Conservation (phyloP, 139 green algal genomes). For the Chlorokybus atmophyticus region DNA sequence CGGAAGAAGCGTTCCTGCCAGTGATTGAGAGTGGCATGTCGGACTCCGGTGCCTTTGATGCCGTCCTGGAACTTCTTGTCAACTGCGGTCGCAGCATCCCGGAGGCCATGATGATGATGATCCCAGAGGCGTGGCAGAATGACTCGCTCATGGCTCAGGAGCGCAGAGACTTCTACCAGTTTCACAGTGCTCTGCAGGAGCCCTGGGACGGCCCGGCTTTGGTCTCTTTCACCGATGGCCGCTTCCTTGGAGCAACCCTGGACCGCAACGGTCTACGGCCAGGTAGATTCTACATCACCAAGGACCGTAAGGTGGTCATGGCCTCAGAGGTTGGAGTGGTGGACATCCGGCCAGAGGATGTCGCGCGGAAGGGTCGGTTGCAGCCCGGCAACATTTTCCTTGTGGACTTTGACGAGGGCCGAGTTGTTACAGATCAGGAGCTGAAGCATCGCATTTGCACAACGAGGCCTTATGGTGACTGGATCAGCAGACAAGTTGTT, state of each 20-base stretch:
- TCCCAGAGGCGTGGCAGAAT: constrained; percentile 83
- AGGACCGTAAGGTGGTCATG: constrained; percentile 43
- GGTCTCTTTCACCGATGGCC: constrained; percentile 77
- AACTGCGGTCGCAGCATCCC: constrained; percentile 60
- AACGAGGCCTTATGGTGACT: constrained; percentile 66
- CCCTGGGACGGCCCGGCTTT: constrained; percentile 91
- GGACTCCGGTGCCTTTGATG: constrained; percentile 76
- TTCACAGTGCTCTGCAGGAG: constrained; percentile 84
- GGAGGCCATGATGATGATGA: constrained; percentile 93
- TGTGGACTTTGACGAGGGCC: constrained; percentile 75
- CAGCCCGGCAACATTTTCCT: constrained; percentile 94
- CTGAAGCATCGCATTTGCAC: constrained; percentile 43
- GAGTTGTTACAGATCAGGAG: constrained; percentile 24
- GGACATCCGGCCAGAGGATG: constrained; percentile 64
- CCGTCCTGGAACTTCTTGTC: constrained; percentile 77
- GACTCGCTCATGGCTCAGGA: constrained; percentile 37
- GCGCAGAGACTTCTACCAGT: constrained; percentile 82
- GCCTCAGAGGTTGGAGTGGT: constrained; percentile 64
- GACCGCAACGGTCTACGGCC: constrained; percentile 90
- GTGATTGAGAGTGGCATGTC: constrained; percentile 66
- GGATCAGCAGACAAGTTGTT: constrained; percentile 58
- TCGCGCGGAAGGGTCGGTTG: constrained; percentile 78
- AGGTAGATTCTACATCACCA: constrained; percentile 90
- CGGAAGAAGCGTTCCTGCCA: constrained; percentile 61
- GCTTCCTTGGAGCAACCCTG: constrained; percentile 83